phyloP scores from a whole-genome alignment of 495 filamentous ascomycete genomes.

The Friedmanniomyces simplex region DNA sequence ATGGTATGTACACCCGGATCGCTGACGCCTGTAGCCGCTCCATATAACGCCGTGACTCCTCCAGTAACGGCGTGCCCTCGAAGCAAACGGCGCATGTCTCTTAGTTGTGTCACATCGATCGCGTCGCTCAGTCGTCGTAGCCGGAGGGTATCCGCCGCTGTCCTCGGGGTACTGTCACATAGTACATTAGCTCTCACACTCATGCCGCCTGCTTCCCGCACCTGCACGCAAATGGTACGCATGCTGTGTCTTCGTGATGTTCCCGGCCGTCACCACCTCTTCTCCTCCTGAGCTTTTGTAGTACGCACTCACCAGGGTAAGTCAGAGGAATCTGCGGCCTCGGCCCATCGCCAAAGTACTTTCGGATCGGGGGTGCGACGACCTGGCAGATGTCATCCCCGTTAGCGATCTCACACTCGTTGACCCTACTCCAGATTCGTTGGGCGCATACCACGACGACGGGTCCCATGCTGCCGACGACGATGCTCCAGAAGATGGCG shows the following conservation, averaged over 20 bases:
- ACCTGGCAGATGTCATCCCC: background rate
- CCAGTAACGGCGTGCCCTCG: background rate
- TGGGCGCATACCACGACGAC: constrained; percentile 40
- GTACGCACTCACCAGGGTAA: constrained; percentile 68
- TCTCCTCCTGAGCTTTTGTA: background rate
- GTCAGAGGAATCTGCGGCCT: constrained; percentile 66
- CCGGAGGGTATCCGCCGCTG: background rate
- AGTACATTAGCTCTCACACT: background rate
- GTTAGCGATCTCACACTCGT: background rate
- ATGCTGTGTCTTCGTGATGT: background rate
- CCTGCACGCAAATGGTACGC: background rate
- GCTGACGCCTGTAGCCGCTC: background rate
- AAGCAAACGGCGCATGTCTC: background rate
- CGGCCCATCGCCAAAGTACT: constrained; percentile 57
- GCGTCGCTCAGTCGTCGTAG: constrained; percentile 1
- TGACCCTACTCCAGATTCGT: background rate
- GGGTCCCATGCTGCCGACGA: constrained; percentile 64
- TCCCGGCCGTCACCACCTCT: background rate
- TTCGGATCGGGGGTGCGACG: constrained; percentile 58
- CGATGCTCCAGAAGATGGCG: constrained; percentile 72
- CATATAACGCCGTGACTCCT: background rate
- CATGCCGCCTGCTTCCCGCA: background rate
- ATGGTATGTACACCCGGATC: background rate
- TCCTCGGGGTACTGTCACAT: constrained; percentile 4
- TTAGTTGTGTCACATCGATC: background rate